A percentile compares a stretch with the other conserved stretches of the same genome.
These are phyloP conservation scores for Diplodia scrobiculata DNA, from an alignment of 2,329 filamentous ascomycete species.

Conservation along the genomic window DNA sequence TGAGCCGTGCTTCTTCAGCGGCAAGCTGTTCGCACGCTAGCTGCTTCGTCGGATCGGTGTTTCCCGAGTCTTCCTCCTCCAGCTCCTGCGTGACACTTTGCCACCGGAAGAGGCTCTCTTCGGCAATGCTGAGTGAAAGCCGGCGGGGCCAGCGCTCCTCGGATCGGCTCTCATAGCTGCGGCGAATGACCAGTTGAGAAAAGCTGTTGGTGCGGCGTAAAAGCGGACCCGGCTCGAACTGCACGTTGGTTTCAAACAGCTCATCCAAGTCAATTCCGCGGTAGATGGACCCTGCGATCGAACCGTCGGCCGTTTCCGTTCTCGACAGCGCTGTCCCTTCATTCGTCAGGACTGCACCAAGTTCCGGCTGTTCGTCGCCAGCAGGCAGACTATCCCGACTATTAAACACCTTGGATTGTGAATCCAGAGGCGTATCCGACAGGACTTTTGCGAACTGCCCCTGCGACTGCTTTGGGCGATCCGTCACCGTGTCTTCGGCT, in stretches of 20 bases:
- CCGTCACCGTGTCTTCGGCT: slow-evolving; percentile 12
- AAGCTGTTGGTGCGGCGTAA: slow-evolving; percentile 67
- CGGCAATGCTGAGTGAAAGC: slow-evolving; percentile 73
- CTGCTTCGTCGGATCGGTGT: slow-evolving; percentile 36
- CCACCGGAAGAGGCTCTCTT: slow-evolving; percentile 73
- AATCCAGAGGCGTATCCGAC: slow-evolving; percentile 42
- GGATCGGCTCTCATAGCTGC: slow-evolving; percentile 23
- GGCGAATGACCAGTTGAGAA: slow-evolving; percentile 34
- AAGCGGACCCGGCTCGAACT: slow-evolving; percentile 48
- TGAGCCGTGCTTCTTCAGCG: slow-evolving; percentile 58
- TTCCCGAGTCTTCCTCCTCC: slow-evolving; percentile 44
- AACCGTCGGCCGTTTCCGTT: slow-evolving; percentile 53
- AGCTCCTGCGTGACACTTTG: slow-evolving; percentile 50
- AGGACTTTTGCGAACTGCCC: slow-evolving; percentile 35
- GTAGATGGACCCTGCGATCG: slow-evolving; percentile 61
- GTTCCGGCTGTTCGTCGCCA: slow-evolving; percentile 34
- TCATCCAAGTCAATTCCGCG: slow-evolving; percentile 63
- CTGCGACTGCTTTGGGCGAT: slow-evolving; percentile 4
- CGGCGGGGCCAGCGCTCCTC: slow-evolving; percentile 65
- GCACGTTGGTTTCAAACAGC: slow-evolving; percentile 54
- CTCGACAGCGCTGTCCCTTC: slow-evolving; percentile 36
- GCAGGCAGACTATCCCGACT: slow-evolving; percentile 31
- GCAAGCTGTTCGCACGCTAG: slow-evolving; percentile 44
- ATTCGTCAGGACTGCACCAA: slow-evolving; percentile 30
- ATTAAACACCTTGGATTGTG: slow-evolving; percentile 34